Percentiles rank a stretch among this genome's conserved stretches.
phyloP scores from a whole-genome alignment of 495 filamentous ascomycete genomes.

The Pseudoneurospora amorphoporcata region DNA sequence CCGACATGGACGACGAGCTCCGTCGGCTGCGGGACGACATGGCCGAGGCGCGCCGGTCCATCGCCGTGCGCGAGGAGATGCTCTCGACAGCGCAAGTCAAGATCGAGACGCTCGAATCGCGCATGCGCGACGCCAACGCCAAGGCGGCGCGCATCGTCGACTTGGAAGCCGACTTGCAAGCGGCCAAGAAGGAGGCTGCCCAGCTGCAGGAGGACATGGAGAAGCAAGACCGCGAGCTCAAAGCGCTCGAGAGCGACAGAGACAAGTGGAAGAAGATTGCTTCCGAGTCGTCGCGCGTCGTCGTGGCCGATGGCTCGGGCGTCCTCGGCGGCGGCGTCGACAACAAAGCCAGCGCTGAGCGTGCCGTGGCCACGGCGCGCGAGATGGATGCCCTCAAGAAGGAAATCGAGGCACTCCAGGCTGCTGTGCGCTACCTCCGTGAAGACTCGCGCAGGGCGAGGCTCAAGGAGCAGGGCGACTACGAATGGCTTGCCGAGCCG shows the following conservation, averaged over 20 bases:
- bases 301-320: slow-evolving; percentile 35
- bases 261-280: slow-evolving; percentile 69
- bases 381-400: slow-evolving; percentile 65
- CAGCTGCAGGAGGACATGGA: slow-evolving; percentile 55
- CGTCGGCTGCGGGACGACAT: slow-evolving; percentile 63
- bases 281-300: slow-evolving; percentile 50
- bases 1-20: slow-evolving; percentile 73
- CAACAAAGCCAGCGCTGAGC: slow-evolving; percentile 44
- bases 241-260: slow-evolving; percentile 49
- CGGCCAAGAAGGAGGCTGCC: slow-evolving; percentile 45
- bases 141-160: slow-evolving; percentile 53
- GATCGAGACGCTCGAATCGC: slow-evolving; percentile 79
- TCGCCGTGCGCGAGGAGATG: slow-evolving; percentile 53
- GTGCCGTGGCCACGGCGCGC: slow-evolving; percentile 55
- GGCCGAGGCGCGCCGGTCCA: slow-evolving; percentile 51
- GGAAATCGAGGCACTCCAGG: slow-evolving; percentile 60
- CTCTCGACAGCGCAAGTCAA: slow-evolving; percentile 72
- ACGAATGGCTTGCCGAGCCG: slow-evolving; percentile 59
- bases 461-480: slow-evolving; percentile 47
- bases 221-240: slow-evolving; percentile 46
- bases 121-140: slow-evolving; percentile 68
- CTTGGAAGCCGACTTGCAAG: slow-evolving; percentile 48
- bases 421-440: slow-evolving; percentile 66
- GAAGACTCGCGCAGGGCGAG: slow-evolving; percentile 64
- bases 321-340: slow-evolving; percentile 28